phyloP scores from a whole-genome alignment of 768 basidiomycete species.

The Tricholoma sp. region DNA sequence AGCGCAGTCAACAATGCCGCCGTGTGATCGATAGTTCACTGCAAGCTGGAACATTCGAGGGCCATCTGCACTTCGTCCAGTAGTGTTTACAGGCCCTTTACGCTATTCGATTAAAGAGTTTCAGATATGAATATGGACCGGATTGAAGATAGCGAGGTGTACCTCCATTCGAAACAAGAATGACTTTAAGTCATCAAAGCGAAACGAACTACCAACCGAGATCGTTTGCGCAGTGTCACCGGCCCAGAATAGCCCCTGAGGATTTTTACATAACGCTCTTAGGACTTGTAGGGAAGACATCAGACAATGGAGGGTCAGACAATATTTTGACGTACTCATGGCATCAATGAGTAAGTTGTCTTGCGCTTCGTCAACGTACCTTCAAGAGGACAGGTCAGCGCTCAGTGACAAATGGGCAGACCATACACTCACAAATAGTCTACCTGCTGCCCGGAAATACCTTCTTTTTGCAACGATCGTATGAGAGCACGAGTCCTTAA shows the following conservation, averaged over 20 bases:
- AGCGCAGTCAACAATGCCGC: slow-evolving; percentile 68
- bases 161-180: slow-evolving; percentile 64
- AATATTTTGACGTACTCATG: slow-evolving; percentile 33
- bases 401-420: neutral
- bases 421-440: slow-evolving; percentile 45
- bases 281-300: slow-evolving; percentile 38
- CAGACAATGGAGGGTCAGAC: neutral
- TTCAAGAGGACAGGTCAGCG: slow-evolving; percentile 15
- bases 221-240: slow-evolving; percentile 82
- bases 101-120: neutral
- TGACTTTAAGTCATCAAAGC: slow-evolving; percentile 67
- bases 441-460: slow-evolving; percentile 36
- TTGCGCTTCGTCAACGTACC: slow-evolving; percentile 72
- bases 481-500: slow-evolving; percentile 50
- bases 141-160: slow-evolving; percentile 1
- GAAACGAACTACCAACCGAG: slow-evolving; percentile 64
- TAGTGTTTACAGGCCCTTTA: slow-evolving; percentile 6
- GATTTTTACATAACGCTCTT: slow-evolving; percentile 53
- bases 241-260: slow-evolving; percentile 70
- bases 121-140: neutral
- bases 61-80: neutral
- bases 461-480: slow-evolving; percentile 21
- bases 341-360: slow-evolving; percentile 67
- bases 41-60: slow-evolving; percentile 49
- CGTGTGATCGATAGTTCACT: slow-evolving; percentile 66